These are phyloP conservation scores for Venturia pyrina DNA, from an alignment of 2,329 filamentous ascomycete genomes.

Conservation along the genomic window DNA sequence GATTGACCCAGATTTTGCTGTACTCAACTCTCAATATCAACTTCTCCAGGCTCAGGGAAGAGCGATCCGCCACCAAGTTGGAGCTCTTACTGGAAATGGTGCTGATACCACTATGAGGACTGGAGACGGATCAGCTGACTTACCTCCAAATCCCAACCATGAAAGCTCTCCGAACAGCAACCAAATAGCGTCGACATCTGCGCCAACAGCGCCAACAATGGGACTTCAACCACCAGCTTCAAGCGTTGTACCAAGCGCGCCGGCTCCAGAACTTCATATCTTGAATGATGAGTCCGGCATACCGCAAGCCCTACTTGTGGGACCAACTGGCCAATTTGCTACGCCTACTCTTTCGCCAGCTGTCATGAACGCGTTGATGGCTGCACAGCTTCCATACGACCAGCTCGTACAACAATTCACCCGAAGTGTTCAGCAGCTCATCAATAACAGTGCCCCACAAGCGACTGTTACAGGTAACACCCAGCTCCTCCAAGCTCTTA, in stretches of 20 bases:
- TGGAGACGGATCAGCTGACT: background rate
- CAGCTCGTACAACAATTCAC: conserved; percentile 9
- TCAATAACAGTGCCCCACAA: background rate
- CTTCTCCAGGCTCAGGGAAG: conserved; percentile 4
- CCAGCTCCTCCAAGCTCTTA: background rate
- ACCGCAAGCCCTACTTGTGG: conserved; percentile 12
- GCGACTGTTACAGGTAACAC: background rate
- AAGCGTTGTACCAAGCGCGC: background rate
- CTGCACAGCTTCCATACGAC: conserved; percentile 8
- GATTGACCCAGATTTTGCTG: conserved; percentile 4
- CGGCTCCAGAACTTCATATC: conserved; percentile 2
- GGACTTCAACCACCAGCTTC: background rate
- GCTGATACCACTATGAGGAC: background rate
- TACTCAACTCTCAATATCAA: background rate
- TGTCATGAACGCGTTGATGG: conserved; percentile 9
- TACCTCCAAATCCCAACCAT: background rate
- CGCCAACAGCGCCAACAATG: background rate
- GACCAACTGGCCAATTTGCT: conserved; percentile 7
- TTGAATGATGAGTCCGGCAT: conserved; percentile 4
- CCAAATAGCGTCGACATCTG: background rate
- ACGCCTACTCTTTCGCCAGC: conserved; percentile 3
- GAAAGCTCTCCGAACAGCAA: background rate
- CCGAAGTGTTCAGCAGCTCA: conserved; percentile 4
- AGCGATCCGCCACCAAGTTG: background rate
- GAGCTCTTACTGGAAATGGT: background rate